Percentiles rank a stretch among this genome's conserved stretches.
Conservation (phyloP, 306 rosid genomes). For the Dryas drummondii region DNA sequence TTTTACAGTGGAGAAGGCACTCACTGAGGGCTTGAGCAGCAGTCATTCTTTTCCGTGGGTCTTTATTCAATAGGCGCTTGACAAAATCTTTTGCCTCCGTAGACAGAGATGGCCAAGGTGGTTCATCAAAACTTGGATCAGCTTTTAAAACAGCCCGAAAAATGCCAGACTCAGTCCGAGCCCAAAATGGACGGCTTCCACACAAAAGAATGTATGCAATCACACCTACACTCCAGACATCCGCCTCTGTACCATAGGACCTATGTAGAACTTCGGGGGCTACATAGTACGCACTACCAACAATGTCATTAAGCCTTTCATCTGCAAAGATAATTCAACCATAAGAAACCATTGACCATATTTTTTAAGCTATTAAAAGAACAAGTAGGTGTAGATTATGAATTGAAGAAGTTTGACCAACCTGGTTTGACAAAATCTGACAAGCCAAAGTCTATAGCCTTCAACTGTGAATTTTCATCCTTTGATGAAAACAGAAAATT, state of each 20-base stretch:
- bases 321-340: constrained; percentile 53
- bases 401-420: constrained; percentile 19
- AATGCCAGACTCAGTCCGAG: constrained; percentile 91
- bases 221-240: constrained; percentile 93
- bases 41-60: constrained; percentile 89
- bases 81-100: constrained; percentile 78
- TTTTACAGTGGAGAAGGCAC: constrained; percentile 24
- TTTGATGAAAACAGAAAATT: constrained; percentile 73
- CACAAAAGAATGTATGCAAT: constrained; percentile 89
- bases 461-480: constrained; percentile 84
- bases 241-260: constrained; percentile 89
- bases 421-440: constrained; percentile 95
- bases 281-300: constrained; percentile 98
- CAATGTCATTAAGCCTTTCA: constrained; percentile 89
- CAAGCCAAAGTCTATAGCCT: constrained; percentile 96
- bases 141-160: constrained; percentile 88
- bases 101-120: constrained; percentile 92
- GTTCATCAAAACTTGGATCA: constrained; percentile 83
- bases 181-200: constrained; percentile 99
- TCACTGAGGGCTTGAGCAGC: constrained; percentile 88
- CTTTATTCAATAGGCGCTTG: constrained; percentile 77
- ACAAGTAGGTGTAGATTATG: neutral
- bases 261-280: constrained; percentile 97
- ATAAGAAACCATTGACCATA: constrained; percentile 17
- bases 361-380: constrained; percentile 2